Evolutionary conservation across 306 rosid species (phyloP).

Genomic region (Sindora glabra): DNA sequence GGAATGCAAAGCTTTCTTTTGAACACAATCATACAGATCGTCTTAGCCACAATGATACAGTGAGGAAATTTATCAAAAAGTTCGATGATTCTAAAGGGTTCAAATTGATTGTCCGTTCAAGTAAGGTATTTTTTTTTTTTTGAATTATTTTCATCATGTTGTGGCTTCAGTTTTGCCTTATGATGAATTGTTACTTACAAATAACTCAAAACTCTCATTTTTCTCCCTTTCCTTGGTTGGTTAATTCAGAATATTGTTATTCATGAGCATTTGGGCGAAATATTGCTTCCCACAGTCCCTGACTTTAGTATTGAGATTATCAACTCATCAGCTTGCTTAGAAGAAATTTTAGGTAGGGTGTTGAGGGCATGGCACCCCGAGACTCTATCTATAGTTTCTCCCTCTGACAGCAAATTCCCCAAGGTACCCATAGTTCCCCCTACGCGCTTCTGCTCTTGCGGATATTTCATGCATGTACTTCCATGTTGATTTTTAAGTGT

Average conservation of each 20-base stretch:
- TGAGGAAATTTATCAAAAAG: slow-evolving; percentile 9
- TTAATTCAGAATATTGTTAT: slow-evolving; percentile 30
- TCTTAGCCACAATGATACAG: not conserved
- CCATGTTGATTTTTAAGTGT: too few species aligned
- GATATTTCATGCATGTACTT: not conserved
- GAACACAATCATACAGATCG: not conserved
- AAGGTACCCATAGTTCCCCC: slow-evolving; percentile 18
- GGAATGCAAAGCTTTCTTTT: slow-evolving; percentile 24
- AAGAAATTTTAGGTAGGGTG: slow-evolving; percentile 17
- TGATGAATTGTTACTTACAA: not conserved
- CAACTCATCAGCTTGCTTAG: slow-evolving; percentile 11
- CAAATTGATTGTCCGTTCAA: slow-evolving; percentile 33
- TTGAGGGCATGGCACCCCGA: slow-evolving; percentile 29
- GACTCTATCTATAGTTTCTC: slow-evolving; percentile 21
- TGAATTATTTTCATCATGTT: not conserved
- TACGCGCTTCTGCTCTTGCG: not conserved
- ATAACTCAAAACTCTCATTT: not conserved
- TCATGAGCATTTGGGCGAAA: slow-evolving; percentile 21
- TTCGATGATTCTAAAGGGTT: slow-evolving; percentile 11
- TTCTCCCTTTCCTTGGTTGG: slow-evolving; percentile 1
- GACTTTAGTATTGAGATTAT: slow-evolving; percentile 18
- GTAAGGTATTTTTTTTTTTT: slow-evolving; percentile 23
- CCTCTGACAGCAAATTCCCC: slow-evolving; percentile 18
- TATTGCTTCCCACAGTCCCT: slow-evolving; percentile 10
- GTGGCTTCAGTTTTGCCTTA: not conserved